These are phyloP conservation scores for Trametes maxima DNA, from an alignment of 768 basidiomycete species.

Conservation along the genomic window DNA sequence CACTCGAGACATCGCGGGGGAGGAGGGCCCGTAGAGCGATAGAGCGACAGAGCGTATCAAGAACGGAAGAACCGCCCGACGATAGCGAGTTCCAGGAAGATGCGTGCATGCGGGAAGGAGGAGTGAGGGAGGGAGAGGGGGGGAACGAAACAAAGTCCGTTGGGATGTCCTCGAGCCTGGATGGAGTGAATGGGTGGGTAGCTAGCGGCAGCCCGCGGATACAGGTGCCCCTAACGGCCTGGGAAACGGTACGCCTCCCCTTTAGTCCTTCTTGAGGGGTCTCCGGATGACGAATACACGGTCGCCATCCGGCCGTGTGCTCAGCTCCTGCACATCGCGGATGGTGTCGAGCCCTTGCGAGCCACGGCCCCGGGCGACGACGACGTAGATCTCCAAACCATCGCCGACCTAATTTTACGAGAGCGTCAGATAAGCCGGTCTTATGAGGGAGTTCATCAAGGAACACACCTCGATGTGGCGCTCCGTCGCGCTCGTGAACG, in stretches of 20 bases:
- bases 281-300: constrained; percentile 74
- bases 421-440: neutral
- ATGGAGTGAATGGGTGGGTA: constrained; percentile 2
- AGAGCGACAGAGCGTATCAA: constrained; percentile 1
- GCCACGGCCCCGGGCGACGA: constrained; percentile 69
- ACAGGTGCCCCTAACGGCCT: neutral
- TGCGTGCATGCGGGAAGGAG: constrained; percentile 1
- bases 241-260: neutral
- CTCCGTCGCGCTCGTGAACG: constrained; percentile 96
- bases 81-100: neutral
- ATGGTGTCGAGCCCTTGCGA: constrained; percentile 59
- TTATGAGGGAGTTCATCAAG: neutral
- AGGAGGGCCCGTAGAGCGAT: constrained; percentile 13
- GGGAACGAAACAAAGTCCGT: constrained; percentile 7
- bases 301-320: constrained; percentile 63
- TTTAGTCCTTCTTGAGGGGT: constrained; percentile 82
- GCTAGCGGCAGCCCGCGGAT: constrained; percentile 2
- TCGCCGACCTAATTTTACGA: constrained; percentile 78
- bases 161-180: constrained; percentile 14
- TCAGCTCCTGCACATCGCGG: constrained; percentile 64
- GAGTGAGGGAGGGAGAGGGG: neutral
- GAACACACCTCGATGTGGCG: constrained; percentile 89
- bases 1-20: constrained; percentile 14
- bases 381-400: constrained; percentile 89
- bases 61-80: constrained; percentile 1